phyloP scores from a whole-genome alignment of 1,139 yeast genomes.

The Yamadazyma sp. region DNA sequence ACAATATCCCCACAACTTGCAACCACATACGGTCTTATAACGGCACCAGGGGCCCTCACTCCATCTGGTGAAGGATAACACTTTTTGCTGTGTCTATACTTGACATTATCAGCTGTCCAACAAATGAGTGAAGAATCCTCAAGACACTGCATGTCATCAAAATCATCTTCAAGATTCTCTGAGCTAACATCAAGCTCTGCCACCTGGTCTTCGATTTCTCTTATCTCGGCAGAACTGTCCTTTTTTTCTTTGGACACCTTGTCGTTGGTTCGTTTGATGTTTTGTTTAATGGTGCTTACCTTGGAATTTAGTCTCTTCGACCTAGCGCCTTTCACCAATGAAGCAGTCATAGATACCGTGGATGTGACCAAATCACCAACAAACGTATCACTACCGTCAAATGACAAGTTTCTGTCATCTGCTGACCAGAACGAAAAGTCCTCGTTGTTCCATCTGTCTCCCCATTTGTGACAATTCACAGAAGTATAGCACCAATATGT shows the following conservation, averaged over 20 bases:
- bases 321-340: slow-evolving; percentile 11
- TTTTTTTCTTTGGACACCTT: too few species aligned
- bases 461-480: slow-evolving; percentile 73
- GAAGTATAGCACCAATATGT: slow-evolving; percentile 86
- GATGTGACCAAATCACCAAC: slow-evolving; percentile 14
- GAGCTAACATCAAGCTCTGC: slow-evolving; percentile 9
- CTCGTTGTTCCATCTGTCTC: slow-evolving; percentile 92
- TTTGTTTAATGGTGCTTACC: slow-evolving; percentile 12
- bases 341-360: slow-evolving; percentile 15
- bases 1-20: slow-evolving; percentile 56
- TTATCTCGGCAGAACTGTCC: slow-evolving; percentile 1
- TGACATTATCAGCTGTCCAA: slow-evolving; percentile 26
- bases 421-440: slow-evolving; percentile 85
- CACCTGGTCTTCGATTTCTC: slow-evolving; percentile 8
- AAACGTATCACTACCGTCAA: slow-evolving; percentile 13
- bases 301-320: slow-evolving; percentile 11
- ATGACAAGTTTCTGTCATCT: slow-evolving; percentile 50
- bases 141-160: slow-evolving; percentile 15
- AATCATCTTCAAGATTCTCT: slow-evolving; percentile 15
- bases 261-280: slow-evolving; percentile 9
- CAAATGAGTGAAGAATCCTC: slow-evolving; percentile 18
- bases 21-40: slow-evolving; percentile 69
- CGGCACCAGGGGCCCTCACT: slow-evolving; percentile 66
- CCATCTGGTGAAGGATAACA: slow-evolving; percentile 56
- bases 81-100: slow-evolving; percentile 22